Conservation (phyloP, 1,139 yeast genomes). For the Geotrichum fermentans region DNA sequence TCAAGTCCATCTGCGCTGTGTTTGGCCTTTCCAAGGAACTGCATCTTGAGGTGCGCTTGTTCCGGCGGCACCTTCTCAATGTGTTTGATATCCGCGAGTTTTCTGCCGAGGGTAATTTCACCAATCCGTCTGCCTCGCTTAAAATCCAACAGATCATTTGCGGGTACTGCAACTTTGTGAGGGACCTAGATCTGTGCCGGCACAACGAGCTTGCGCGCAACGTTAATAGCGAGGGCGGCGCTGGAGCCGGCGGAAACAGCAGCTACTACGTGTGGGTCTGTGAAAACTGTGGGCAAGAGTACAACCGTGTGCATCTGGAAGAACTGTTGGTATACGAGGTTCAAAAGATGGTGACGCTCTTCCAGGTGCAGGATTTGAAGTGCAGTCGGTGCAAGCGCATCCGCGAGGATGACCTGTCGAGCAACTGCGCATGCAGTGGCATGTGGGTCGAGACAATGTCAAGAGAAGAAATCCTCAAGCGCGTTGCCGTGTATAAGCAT, state of each 20-base stretch:
- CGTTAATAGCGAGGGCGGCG: conserved; percentile 1
- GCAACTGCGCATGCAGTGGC: conserved; percentile 85
- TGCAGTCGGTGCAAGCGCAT: conserved; percentile 73
- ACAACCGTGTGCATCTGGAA: conserved; percentile 67
- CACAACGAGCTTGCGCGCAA: conserved; percentile 39
- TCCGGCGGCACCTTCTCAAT: conserved; percentile 68
- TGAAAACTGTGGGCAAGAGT: conserved; percentile 57
- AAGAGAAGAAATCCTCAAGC: conserved; percentile 44
- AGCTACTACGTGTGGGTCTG: conserved; percentile 56
- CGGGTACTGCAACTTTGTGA: conserved; percentile 66
- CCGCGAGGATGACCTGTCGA: conserved; percentile 64
- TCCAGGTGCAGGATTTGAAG: conserved; percentile 71
- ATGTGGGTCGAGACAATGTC: conserved; percentile 53
- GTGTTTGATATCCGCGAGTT: conserved; percentile 81
- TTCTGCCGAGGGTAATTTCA: conserved; percentile 68
- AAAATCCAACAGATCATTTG: conserved; percentile 67
- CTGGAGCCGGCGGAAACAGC: conserved; percentile 15
- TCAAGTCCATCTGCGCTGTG: conserved; percentile 70
- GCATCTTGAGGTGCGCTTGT: conserved; percentile 64
- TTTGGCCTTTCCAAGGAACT: conserved; percentile 62
- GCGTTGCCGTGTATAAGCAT: conserved; percentile 49
- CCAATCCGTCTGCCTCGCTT: conserved; percentile 69
- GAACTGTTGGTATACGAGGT: conserved; percentile 69
- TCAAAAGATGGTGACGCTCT: conserved; percentile 52
- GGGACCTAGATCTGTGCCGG: conserved; percentile 79